Conservation (phyloP, 805 yeast genomes). For the Kodamaea sagamina region DNA sequence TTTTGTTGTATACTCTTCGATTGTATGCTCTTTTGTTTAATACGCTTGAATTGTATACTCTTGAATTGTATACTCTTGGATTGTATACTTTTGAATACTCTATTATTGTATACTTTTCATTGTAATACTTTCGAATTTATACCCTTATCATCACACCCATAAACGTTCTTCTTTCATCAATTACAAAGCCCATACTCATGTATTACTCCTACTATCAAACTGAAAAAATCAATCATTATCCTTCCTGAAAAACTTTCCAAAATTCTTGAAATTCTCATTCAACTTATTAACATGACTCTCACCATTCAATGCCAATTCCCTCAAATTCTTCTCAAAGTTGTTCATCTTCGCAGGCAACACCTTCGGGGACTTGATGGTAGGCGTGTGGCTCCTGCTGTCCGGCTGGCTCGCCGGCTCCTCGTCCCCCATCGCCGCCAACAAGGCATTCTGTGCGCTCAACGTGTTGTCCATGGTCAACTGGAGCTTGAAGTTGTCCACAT, state of each 20-base stretch:
- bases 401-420: constrained; percentile 12
- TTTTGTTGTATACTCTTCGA: too few relatives aligned
- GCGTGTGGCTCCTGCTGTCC: constrained; percentile 1
- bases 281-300: constrained; percentile 64
- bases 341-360: constrained; percentile 33
- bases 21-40: too few relatives aligned
- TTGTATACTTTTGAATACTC: too few relatives aligned
- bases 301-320: constrained; percentile 50
- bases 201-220: too few relatives aligned
- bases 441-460: constrained; percentile 31
- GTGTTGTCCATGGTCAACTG: constrained; percentile 32
- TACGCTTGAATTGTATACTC: too few relatives aligned
- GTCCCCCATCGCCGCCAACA: constrained; percentile 35
- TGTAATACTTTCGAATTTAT: too few relatives aligned
- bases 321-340: constrained; percentile 46
- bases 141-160: too few relatives aligned
- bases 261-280: constrained; percentile 63
- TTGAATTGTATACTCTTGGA: too few relatives aligned
- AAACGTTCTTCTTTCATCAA: too few relatives aligned
- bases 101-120: too few relatives aligned
- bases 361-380: constrained; percentile 27
- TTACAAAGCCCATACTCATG: too few relatives aligned
- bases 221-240: constrained; percentile 29
- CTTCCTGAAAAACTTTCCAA: constrained; percentile 55
- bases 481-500: constrained; percentile 39